Evolutionary conservation across 345 rosid genomes (phyloP).

Genomic region (Geranium rotundifolium): DNA sequence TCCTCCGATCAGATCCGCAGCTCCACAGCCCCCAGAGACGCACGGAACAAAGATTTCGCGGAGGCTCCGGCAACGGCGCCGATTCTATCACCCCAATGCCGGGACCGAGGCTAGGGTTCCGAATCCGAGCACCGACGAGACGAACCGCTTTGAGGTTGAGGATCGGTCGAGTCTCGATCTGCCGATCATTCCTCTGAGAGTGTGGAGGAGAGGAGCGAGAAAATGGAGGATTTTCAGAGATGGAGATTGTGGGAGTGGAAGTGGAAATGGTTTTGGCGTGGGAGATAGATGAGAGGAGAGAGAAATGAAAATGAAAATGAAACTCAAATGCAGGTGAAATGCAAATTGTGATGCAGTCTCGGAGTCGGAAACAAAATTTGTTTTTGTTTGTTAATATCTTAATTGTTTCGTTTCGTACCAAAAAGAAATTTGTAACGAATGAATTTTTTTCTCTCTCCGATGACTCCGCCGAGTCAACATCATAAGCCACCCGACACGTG

Average conservation of each 20-base stretch:
- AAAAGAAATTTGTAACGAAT: too few species aligned
- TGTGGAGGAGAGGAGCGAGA: neutral
- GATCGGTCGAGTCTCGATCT: slow-evolving; percentile 13
- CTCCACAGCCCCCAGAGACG: neutral
- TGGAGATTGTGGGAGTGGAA: neutral
- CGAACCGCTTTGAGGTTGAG: slow-evolving; percentile 14
- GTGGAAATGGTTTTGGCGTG: neutral
- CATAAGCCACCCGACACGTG: too few species aligned
- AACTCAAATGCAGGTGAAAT: slow-evolving; percentile 33
- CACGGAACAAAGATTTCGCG: neutral
- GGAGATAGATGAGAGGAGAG: neutral
- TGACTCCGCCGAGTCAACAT: too few species aligned
- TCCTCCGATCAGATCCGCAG: slow-evolving; percentile 3
- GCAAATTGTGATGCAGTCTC: neutral
- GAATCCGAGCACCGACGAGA: slow-evolving; percentile 4
- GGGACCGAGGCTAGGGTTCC: slow-evolving; percentile 1
- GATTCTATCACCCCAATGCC: neutral
- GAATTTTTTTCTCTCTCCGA: too few species aligned
- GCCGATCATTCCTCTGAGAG: slow-evolving; percentile 16
- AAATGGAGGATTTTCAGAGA: neutral
- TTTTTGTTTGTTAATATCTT: too few species aligned
- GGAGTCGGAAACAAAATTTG: neutral
- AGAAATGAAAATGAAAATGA: slow-evolving; percentile 16
- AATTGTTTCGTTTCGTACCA: too few species aligned
- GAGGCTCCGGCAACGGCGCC: neutral